Conservation (phyloP, 306 rosid species). For the Sesbania bispinosa region DNA sequence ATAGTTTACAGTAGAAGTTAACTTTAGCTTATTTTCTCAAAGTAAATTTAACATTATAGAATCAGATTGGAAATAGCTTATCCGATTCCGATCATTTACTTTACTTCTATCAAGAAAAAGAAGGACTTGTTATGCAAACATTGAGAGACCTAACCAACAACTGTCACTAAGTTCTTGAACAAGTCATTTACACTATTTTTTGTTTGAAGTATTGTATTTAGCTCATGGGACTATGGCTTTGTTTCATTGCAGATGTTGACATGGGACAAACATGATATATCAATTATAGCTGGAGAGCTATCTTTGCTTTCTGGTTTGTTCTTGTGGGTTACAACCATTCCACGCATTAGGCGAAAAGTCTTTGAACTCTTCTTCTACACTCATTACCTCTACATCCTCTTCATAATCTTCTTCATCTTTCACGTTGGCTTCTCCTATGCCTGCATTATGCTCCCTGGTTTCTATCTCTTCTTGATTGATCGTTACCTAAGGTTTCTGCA, state of each 20-base stretch:
- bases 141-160: no score
- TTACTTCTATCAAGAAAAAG: no score
- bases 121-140: no score
- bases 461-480: conserved; percentile 75
- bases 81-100: no score
- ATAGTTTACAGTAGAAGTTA: no score
- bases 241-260: conserved; percentile 47
- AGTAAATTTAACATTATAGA: no score
- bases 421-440: conserved; percentile 52
- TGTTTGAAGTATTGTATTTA: background rate
- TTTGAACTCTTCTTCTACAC: conserved; percentile 75
- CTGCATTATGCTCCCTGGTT: conserved; percentile 67
- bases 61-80: no score
- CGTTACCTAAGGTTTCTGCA: conserved; percentile 70
- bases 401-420: conserved; percentile 59
- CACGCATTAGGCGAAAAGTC: conserved; percentile 48
- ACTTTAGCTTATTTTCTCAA: no score
- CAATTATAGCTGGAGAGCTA: conserved; percentile 65
- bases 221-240: background rate
- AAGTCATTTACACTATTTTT: background rate
- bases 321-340: conserved; percentile 53
- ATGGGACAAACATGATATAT: conserved; percentile 45
- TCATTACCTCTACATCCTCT: conserved; percentile 62
- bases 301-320: conserved; percentile 45
- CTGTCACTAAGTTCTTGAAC: background rate